Base-by-base conservation (phyloP, 2,329 filamentous ascomycete species). In the Fusarium ramigenum region DNA sequence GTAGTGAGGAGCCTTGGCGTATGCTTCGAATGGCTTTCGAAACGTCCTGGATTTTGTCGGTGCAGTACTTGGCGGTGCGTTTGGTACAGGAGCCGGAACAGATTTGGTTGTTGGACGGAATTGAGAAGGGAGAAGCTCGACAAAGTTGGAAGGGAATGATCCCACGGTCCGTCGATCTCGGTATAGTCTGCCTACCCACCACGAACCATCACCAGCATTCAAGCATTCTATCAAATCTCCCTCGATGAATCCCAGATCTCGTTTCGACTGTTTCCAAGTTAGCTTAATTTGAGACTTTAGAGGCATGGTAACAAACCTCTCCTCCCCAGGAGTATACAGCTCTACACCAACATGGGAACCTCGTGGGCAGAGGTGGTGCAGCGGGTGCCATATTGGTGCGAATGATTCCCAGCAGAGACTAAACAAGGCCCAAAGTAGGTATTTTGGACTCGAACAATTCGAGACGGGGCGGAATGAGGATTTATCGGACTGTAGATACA, bases 191-290 rank as follows among this genome's bases (percentile, higher is more conserved):
- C 96, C 96, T 84, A 95, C 97, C 96, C 96, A 99, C 96, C 96
- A 99, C 52, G 94, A 95, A 59, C 96, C 96, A 84, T 99, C 96
- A 72, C 96, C 96, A 25, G 96, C 96, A 82, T 99, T 99, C 60
- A 99, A 87, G 80, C 96, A 98, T 89, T 99, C 96, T 81, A 99
- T 99, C 75, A 99, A 84, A 83, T 99, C 96, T 73, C 96, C 96
- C 83, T 99, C 96, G 76, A 99, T 93, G 83, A 99, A 99, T 21
- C 96, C 96, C 65, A 99, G 88, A 81, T 99, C 96, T 82, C 93
- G 91, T 86, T 97, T 97, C 30, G 93, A 96, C 91, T 93, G 67
- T 54, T 21, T n/a, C 39, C 25, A 32, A 34, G 69, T 81, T 63
- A 81, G 79, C 64, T 19, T 49, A 25, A 34, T 28, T 54, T n/a